A percentile compares a stretch with the other conserved stretches of the same genome.
Evolutionary conservation across 1,284 basidiomycete genomes (phyloP).

Genomic region (Kalmanozyma brasiliensis): DNA sequence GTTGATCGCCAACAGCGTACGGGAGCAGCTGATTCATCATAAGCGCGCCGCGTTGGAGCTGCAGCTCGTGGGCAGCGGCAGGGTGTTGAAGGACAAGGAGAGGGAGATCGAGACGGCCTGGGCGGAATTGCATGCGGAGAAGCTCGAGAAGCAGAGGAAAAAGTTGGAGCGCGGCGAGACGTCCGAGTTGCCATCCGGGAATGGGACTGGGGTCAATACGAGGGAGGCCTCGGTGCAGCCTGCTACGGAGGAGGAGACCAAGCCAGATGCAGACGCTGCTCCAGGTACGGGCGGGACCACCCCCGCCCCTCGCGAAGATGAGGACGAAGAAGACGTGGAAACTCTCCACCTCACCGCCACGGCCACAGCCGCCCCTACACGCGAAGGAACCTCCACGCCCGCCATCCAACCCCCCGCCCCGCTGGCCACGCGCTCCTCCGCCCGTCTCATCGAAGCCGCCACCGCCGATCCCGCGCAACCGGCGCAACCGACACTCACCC

Average conservation of each 20-base stretch:
- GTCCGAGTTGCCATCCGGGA: slow-evolving; percentile 15
- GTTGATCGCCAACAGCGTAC: slow-evolving; percentile 88
- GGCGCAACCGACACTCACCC: slow-evolving; percentile 13
- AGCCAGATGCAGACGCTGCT: background rate
- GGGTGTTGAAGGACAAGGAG: slow-evolving; percentile 49
- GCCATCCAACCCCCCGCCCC: slow-evolving; percentile 19
- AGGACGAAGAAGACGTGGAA: slow-evolving; percentile 50
- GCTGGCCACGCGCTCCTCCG: slow-evolving; percentile 30
- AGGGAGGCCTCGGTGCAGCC: slow-evolving; percentile 35
- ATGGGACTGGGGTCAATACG: slow-evolving; percentile 15
- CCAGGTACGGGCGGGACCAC: background rate
- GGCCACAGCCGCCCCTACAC: slow-evolving; percentile 39
- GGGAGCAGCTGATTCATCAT: slow-evolving; percentile 91
- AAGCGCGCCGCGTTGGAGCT: slow-evolving; percentile 93
- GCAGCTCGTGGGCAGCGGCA: slow-evolving; percentile 77
- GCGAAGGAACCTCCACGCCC: slow-evolving; percentile 40
- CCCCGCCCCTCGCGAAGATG: slow-evolving; percentile 10
- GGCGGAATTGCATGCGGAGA: slow-evolving; percentile 69
- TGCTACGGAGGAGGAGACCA: background rate
- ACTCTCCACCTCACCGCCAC: slow-evolving; percentile 49
- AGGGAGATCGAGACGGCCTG: slow-evolving; percentile 48
- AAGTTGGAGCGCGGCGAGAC: slow-evolving; percentile 20
- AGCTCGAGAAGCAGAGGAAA: slow-evolving; percentile 37
- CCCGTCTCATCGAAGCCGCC: slow-evolving; percentile 28
- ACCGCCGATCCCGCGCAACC: slow-evolving; percentile 3